Conservation (phyloP, 768 basidiomycete genomes). For the Heimioporus sp. region DNA sequence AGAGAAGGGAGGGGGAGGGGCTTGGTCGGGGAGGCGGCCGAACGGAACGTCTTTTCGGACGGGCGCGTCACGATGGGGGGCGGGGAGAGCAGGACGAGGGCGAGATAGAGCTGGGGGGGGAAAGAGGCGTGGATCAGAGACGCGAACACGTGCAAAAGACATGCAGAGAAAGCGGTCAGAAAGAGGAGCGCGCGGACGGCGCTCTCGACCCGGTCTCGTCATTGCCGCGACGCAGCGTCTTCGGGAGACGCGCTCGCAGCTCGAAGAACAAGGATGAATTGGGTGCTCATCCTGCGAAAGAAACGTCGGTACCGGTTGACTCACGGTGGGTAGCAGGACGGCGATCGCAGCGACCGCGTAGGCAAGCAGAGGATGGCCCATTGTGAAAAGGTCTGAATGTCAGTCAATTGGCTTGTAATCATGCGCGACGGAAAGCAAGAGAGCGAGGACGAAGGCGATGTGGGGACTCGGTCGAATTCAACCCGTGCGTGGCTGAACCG, state of each 20-base stretch:
- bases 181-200: slow-evolving; percentile 31
- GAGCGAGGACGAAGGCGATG: neutral
- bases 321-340: slow-evolving; percentile 27
- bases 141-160: neutral
- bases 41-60: slow-evolving; percentile 71
- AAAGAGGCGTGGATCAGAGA: slow-evolving; percentile 6
- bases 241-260: slow-evolving; percentile 49
- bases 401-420: slow-evolving; percentile 1
- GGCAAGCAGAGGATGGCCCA: slow-evolving; percentile 27
- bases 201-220: slow-evolving; percentile 61
- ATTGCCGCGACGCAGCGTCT: slow-evolving; percentile 53
- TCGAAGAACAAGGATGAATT: slow-evolving; percentile 96
- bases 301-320: slow-evolving; percentile 6
- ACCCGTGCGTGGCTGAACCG: too few relatives aligned
- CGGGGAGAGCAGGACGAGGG: slow-evolving; percentile 76
- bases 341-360: slow-evolving; percentile 20
- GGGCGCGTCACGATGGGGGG: slow-evolving; percentile 56
- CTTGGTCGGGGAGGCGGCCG: slow-evolving; percentile 49
- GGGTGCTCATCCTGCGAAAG: slow-evolving; percentile 52
- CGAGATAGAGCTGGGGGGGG: slow-evolving; percentile 56
- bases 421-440: neutral
- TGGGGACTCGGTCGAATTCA: neutral
- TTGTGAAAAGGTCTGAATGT: slow-evolving; percentile 1
- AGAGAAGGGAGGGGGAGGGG: too few relatives aligned
- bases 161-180: slow-evolving; percentile 27